Conservation (phyloP, 768 basidiomycete species). For the Lactarius quietus region DNA sequence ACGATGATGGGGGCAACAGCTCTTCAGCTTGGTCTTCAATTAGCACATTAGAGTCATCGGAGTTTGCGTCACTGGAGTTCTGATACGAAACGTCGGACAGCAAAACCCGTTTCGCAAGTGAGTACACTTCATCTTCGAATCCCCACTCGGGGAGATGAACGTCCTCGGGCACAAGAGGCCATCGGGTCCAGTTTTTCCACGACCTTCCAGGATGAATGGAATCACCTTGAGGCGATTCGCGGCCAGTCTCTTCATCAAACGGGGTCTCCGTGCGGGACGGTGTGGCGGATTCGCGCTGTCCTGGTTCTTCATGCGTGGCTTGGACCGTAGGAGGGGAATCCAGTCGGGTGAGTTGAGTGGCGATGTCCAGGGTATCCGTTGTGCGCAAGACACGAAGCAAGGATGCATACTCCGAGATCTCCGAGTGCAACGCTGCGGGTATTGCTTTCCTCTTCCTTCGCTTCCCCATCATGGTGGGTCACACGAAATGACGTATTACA, state of each 20-base stretch:
- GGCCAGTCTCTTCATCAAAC: constrained; percentile 10
- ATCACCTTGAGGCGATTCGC: neutral
- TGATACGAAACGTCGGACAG: constrained; percentile 27
- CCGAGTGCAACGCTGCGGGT: constrained; percentile 54
- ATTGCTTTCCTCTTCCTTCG: constrained; percentile 46
- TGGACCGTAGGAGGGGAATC: neutral
- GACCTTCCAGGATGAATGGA: constrained; percentile 12
- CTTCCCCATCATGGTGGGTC: constrained; percentile 31
- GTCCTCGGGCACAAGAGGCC: constrained; percentile 66
- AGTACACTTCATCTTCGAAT: constrained; percentile 62
- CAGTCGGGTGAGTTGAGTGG: constrained; percentile 42
- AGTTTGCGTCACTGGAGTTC: neutral
- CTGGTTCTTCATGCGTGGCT: constrained; percentile 10
- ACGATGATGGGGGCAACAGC: constrained; percentile 33
- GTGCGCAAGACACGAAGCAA: constrained; percentile 63
- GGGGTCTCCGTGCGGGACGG: constrained; percentile 9
- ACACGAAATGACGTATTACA: neutral
- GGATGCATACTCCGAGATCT: constrained; percentile 64
- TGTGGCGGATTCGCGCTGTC: constrained; percentile 3
- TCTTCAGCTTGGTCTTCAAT: constrained; percentile 32
- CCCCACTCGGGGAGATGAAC: constrained; percentile 65
- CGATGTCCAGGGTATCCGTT: constrained; percentile 53
- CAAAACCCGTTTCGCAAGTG: constrained; percentile 40
- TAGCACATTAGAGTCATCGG: neutral
- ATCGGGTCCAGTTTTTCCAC: constrained; percentile 65